Conservation (phyloP, 2,329 filamentous ascomycete genomes). For the Paraphoma sp. region DNA sequence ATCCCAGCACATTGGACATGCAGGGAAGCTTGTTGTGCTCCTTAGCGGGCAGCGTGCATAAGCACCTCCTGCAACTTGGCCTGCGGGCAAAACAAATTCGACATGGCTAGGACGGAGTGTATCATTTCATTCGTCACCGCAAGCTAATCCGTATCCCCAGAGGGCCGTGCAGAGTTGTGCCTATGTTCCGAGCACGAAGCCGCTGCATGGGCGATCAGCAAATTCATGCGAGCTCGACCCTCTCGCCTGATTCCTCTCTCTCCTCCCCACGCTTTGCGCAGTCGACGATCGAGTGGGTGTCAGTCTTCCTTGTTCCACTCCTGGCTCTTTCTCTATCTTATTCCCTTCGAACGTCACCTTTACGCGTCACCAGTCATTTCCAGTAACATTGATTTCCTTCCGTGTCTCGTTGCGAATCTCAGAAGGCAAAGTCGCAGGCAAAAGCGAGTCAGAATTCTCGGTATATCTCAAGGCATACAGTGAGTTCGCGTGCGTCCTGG, state of each 20-base stretch:
- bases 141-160: constrained; percentile 35
- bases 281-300: constrained; percentile 32
- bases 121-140: constrained; percentile 35
- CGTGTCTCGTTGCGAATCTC: background rate
- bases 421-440: background rate
- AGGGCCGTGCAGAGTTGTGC: constrained; percentile 39
- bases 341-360: constrained; percentile 15
- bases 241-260: constrained; percentile 26
- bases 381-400: constrained; percentile 7
- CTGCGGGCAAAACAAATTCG: constrained; percentile 39
- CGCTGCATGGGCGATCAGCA: constrained; percentile 43
- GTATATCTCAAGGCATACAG: no score
- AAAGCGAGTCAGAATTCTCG: no score
- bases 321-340: constrained; percentile 12
- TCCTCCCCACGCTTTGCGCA: constrained; percentile 35
- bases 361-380: constrained; percentile 18
- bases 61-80: constrained; percentile 21
- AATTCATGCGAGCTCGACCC: constrained; percentile 38
- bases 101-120: constrained; percentile 31
- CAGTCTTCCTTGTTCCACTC: constrained; percentile 19
- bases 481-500: no score
- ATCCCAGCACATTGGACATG: constrained; percentile 28
- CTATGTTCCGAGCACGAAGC: constrained; percentile 27
- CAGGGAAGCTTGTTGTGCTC: constrained; percentile 39
- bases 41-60: constrained; percentile 38